phyloP scores from a whole-genome alignment of 805 yeast species.

The Diddensiella transvaalensis region DNA sequence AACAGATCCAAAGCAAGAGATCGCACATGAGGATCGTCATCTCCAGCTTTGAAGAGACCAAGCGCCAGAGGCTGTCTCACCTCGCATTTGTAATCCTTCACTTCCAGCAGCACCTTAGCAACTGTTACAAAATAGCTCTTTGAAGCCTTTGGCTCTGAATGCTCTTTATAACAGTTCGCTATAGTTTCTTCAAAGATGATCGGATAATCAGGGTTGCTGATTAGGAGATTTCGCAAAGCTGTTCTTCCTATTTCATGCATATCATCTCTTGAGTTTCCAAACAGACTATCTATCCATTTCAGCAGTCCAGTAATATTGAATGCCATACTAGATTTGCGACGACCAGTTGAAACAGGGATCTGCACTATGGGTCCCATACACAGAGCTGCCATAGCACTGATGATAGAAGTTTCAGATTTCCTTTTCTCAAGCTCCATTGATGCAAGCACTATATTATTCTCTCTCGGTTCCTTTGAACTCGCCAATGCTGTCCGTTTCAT shows the following conservation, averaged over 20 bases:
- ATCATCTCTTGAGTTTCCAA: constrained; percentile 53
- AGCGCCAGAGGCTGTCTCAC: constrained; percentile 70
- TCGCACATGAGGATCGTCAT: constrained; percentile 64
- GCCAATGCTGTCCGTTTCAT: constrained; percentile 38
- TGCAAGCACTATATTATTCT: constrained; percentile 48
- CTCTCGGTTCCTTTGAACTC: constrained; percentile 37
- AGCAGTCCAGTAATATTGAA: constrained; percentile 68
- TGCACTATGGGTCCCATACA: constrained; percentile 69
- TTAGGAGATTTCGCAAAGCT: constrained; percentile 68
- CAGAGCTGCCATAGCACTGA: constrained; percentile 80
- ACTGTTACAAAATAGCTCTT: constrained; percentile 70
- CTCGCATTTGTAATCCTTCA: constrained; percentile 46
- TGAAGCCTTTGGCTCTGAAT: constrained; percentile 42
- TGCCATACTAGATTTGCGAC: constrained; percentile 49
- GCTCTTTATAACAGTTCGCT: constrained; percentile 63
- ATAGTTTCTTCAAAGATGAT: constrained; percentile 57
- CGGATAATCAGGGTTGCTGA: constrained; percentile 51
- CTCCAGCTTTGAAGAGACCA: constrained; percentile 75
- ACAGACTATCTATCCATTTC: constrained; percentile 76
- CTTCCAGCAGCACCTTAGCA: constrained; percentile 57
- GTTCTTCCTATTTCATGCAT: constrained; percentile 60
- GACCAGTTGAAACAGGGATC: constrained; percentile 25
- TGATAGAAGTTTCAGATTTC: constrained; percentile 63
- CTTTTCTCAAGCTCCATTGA: constrained; percentile 76
- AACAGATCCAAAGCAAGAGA: constrained; percentile 69